These are phyloP conservation scores for Flaveria trinervia DNA, from an alignment of 129 eudicot genomes.

Conservation along the genomic window DNA sequence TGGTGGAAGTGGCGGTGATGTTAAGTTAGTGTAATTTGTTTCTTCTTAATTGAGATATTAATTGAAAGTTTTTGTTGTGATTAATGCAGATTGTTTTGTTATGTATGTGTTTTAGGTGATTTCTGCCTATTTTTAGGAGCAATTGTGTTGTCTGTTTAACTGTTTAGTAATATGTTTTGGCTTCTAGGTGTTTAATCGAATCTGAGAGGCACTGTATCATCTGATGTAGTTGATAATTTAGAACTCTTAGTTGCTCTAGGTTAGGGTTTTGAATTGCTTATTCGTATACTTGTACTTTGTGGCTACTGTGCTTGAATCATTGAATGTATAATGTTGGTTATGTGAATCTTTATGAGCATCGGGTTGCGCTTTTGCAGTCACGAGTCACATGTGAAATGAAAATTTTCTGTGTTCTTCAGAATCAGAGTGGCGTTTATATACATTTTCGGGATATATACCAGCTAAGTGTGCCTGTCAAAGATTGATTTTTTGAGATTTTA, in stretches of 20 bases:
- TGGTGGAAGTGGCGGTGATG: constrained; percentile 40
- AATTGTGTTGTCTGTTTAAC: neutral
- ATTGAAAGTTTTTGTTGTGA: neutral
- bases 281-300: constrained; percentile 2
- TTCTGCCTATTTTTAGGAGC: constrained; percentile 4
- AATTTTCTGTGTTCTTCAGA: constrained; percentile 2
- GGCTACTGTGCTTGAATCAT: neutral
- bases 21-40: constrained; percentile 40
- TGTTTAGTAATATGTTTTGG: constrained; percentile 2
- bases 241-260: neutral
- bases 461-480: neutral
- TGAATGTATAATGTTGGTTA: constrained; percentile 13
- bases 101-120: neutral
- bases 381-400: neutral
- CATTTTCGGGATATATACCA: constrained; percentile 6
- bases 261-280: constrained; percentile 9
- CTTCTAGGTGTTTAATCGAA: constrained; percentile 7
- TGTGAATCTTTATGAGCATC: constrained; percentile 7
- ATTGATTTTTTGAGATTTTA: neutral
- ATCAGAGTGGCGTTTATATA: neutral
- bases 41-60: no score
- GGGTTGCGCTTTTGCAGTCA: constrained; percentile 12
- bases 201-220: constrained; percentile 1
- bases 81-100: neutral
- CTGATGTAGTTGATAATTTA: neutral